A percentile compares a stretch with the other conserved stretches of the same genome.
These are phyloP conservation scores for Drosera capensis DNA, from an alignment of 148 eudicot species.

Conservation along the genomic window DNA sequence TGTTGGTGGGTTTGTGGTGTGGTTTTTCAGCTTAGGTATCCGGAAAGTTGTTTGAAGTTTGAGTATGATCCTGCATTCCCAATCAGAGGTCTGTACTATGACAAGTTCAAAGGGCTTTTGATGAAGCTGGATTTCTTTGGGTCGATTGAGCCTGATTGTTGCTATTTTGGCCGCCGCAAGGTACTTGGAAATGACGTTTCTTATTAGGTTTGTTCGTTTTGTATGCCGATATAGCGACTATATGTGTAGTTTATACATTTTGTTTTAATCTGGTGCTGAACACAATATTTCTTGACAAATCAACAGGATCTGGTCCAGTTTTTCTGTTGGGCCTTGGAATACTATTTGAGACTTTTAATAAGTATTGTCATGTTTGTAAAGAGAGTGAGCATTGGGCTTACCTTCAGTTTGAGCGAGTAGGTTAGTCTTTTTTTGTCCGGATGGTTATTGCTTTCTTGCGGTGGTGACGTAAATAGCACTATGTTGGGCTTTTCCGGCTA, in stretches of 20 bases:
- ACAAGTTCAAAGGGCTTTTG: constrained; percentile 85
- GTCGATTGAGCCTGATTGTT: constrained; percentile 88
- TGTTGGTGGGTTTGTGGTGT: background rate
- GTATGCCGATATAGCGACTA: background rate
- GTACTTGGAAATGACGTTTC: constrained; percentile 14
- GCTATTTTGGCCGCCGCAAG: constrained; percentile 91
- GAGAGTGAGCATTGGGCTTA: no score
- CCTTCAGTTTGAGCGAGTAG: no score
- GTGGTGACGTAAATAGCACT: no score
- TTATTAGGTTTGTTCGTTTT: background rate
- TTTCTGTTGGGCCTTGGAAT: no score
- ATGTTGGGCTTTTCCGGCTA: no score
- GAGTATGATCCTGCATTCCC: constrained; percentile 76
- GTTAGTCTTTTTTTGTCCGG: no score
- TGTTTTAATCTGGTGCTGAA: no score
- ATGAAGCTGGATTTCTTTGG: constrained; percentile 97
- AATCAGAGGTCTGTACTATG: constrained; percentile 84
- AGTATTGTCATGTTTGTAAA: no score
- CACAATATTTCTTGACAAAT: no score
- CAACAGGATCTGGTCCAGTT: no score
- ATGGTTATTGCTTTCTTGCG: no score
- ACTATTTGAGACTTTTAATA: no score
- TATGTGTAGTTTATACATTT: background rate
- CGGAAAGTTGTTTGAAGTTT: constrained; percentile 83
- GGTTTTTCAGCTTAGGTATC: constrained; percentile 65